Evolutionary conservation across 2,329 filamentous ascomycete genomes (phyloP), one percentile per base, ranked within the genome.

Genomic region (Hyphodiscus sp.): DNA sequence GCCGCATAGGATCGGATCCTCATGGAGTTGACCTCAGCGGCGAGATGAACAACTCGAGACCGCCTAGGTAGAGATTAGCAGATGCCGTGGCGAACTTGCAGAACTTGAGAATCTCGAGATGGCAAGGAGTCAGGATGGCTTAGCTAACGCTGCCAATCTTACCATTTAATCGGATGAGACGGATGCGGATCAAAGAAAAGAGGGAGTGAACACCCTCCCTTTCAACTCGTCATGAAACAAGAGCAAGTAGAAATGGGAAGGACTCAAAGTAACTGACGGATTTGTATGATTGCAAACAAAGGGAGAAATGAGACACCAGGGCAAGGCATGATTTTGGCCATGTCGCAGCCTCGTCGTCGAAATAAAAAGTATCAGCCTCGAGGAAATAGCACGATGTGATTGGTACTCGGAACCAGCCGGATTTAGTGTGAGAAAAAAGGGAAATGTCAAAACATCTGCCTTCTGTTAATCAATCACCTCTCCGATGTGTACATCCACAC

Each of bases 401-500:
- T 44, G 18, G 33, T 15, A 4, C 33, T 38, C 33, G 33, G 33
- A 2, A 38, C 5, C 33, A 38, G 33, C 33, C 33, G 33, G 13
- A 38, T 38, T 38, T 38, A 38, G 33, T 2, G 11, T 38, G 4
- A 4, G 23, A 26, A 26, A 26, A 26, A 26, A 8, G 16, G 15
- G 11, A 42, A n/a, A n/a, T n/a, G 3, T 42, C 15, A 42, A 42
- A 42, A 26, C 23, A 26, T 26, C 23, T 26, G 23, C 23, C 23
- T 26, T 26, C 23, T 4, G 8, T 26, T 8, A 8, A 4, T 26
- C 23, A 26, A 8, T 26, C 23, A 26, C 8, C 4, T 13, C 33
- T 38, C 11, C 30, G 9, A 2, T 33, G 11, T 45, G 49, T 47
- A 45, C 29, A 53, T 55, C 50, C 30, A 47, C 47, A 46, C 52